Percentiles rank a stretch among this genome's conserved stretches.
Conservation (phyloP, 2,329 filamentous ascomycete species). For the Beauveria sp. region DNA sequence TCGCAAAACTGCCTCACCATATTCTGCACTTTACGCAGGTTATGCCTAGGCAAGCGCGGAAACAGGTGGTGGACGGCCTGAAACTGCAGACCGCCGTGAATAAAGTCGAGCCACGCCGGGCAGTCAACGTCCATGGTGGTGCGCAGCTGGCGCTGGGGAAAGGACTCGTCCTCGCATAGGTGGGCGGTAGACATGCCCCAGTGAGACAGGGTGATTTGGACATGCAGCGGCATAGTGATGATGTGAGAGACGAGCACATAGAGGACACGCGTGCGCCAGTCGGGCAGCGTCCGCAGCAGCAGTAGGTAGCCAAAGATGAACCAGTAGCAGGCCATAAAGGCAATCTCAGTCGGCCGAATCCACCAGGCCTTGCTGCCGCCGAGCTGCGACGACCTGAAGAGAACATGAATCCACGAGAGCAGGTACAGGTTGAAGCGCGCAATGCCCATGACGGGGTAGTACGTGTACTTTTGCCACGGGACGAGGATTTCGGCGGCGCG, state of each 20-base stretch:
- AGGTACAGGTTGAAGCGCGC: slow-evolving; percentile 68
- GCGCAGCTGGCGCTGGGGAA: slow-evolving; percentile 60
- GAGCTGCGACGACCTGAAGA: slow-evolving; percentile 49
- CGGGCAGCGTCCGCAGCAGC: slow-evolving; percentile 52
- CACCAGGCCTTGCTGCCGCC: slow-evolving; percentile 53
- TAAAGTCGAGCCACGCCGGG: slow-evolving; percentile 63
- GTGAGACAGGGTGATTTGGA: slow-evolving; percentile 66
- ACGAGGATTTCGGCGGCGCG: slow-evolving; percentile 51
- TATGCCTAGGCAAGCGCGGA: slow-evolving; percentile 61
- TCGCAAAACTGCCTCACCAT: slow-evolving; percentile 56
- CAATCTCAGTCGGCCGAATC: slow-evolving; percentile 59
- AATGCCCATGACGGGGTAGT: slow-evolving; percentile 60
- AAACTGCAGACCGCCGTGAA: slow-evolving; percentile 67
- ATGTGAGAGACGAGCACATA: slow-evolving; percentile 60
- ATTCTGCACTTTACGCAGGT: slow-evolving; percentile 52
- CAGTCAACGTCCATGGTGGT: slow-evolving; percentile 71
- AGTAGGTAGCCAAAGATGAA: slow-evolving; percentile 60
- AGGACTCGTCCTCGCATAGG: slow-evolving; percentile 57
- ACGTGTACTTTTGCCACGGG: slow-evolving; percentile 56
- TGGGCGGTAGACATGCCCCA: slow-evolving; percentile 65
- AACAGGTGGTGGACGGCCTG: slow-evolving; percentile 66
- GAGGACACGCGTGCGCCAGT: slow-evolving; percentile 46
- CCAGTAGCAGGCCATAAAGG: slow-evolving; percentile 58
- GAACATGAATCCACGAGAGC: slow-evolving; percentile 58
- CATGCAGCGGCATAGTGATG: slow-evolving; percentile 59